A percentile compares a stretch with the other conserved stretches of the same genome.
Conservation (phyloP, 768 basidiomycete species). For the Mycena floridula region DNA sequence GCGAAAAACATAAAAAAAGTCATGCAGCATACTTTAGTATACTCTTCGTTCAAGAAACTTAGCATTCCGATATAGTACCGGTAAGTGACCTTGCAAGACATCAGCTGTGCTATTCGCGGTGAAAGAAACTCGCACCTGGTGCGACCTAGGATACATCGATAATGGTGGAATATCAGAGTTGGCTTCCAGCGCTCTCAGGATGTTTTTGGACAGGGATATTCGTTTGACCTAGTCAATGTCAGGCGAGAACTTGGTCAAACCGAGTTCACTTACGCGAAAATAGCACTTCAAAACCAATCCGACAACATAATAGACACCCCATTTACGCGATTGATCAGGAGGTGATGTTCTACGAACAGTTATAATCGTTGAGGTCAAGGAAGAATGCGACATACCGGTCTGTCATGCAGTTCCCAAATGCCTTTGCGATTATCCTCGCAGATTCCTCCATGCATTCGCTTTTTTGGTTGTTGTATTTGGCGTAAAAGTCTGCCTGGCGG, state of each 20-base stretch:
- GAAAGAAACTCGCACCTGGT: conserved; percentile 55
- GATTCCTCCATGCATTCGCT: conserved; percentile 80
- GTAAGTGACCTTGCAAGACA: conserved; percentile 71
- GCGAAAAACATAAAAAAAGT: background rate
- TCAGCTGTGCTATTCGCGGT: conserved; percentile 7
- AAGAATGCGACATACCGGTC: conserved; percentile 43
- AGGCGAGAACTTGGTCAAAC: background rate
- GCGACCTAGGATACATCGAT: conserved; percentile 69
- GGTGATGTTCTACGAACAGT: conserved; percentile 49
- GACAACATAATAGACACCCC: conserved; percentile 92
- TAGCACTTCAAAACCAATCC: conserved; percentile 90
- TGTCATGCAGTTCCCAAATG: conserved; percentile 83
- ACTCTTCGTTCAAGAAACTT: conserved; percentile 90
- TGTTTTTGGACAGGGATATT: conserved; percentile 88
- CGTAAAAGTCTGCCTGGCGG: conserved; percentile 55
- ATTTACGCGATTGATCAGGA: conserved; percentile 69
- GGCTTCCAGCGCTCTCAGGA: conserved; percentile 82
- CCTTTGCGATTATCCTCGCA: conserved; percentile 80
- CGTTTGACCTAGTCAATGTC: conserved; percentile 62
- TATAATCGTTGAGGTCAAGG: background rate
- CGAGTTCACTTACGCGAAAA: conserved; percentile 70
- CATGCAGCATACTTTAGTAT: conserved; percentile 54
- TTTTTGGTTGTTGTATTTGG: conserved; percentile 47
- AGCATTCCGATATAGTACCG: conserved; percentile 94
- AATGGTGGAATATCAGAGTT: conserved; percentile 82